Conservation (phyloP, 805 yeast genomes). For the Candida krabiensis region DNA sequence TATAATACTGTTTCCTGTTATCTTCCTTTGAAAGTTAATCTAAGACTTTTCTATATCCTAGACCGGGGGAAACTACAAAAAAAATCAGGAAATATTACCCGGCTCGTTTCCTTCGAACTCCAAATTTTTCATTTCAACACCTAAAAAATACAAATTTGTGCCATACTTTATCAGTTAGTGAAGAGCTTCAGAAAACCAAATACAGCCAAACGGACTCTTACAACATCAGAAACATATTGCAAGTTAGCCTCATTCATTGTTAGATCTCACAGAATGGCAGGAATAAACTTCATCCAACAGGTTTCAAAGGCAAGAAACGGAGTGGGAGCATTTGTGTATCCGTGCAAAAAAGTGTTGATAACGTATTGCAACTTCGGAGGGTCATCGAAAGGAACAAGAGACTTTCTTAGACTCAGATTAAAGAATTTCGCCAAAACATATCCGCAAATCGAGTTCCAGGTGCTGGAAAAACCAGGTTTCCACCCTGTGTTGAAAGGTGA, state of each 20-base stretch:
- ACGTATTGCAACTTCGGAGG: slow-evolving; percentile 97
- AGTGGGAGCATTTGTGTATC: slow-evolving; percentile 67
- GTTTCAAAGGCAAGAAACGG: slow-evolving; percentile 71
- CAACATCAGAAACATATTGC: no score
- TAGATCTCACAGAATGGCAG: slow-evolving; percentile 32
- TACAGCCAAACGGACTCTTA: neutral
- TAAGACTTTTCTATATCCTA: no score
- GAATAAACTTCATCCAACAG: slow-evolving; percentile 58
- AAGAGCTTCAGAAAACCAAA: neutral
- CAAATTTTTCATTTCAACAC: neutral
- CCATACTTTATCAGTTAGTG: no score
- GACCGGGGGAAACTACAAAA: no score
- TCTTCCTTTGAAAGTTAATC: no score
- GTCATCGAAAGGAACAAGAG: slow-evolving; percentile 78
- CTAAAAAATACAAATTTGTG: neutral
- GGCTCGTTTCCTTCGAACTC: neutral
- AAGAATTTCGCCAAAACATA: slow-evolving; percentile 56
- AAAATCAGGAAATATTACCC: slow-evolving; percentile 1
- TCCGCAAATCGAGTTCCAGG: slow-evolving; percentile 70
- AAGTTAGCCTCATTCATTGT: neutral
- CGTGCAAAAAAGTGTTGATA: slow-evolving; percentile 73
- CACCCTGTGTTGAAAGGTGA: slow-evolving; percentile 75
- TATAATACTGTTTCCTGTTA: neutral
- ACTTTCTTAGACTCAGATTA: slow-evolving; percentile 56
- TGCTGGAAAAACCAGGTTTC: slow-evolving; percentile 64